These are phyloP conservation scores for Termitomyces sp. DNA, from an alignment of 768 basidiomycete species.

Conservation along the genomic window DNA sequence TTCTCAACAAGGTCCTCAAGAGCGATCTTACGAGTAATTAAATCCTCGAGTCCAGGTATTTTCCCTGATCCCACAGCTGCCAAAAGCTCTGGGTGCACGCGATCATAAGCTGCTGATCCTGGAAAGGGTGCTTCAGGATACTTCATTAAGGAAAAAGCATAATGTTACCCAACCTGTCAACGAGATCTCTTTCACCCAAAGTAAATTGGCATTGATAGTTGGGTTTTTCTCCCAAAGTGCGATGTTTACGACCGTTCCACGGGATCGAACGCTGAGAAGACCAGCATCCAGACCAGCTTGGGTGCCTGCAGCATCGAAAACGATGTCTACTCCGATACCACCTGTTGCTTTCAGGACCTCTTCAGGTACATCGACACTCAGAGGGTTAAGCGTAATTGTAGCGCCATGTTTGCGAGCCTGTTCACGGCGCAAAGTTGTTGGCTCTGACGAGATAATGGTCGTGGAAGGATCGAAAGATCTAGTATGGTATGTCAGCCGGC, in stretches of 20 bases:
- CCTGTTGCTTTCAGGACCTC: conserved; percentile 22
- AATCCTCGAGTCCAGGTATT: conserved; percentile 30
- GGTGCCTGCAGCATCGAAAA: conserved; percentile 42
- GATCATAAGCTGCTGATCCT: conserved; percentile 35
- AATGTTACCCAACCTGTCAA: conserved; percentile 26
- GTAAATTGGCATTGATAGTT: conserved; percentile 28
- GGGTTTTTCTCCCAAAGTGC: conserved; percentile 37
- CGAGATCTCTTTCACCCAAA: conserved; percentile 32
- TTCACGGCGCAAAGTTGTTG: conserved; percentile 30
- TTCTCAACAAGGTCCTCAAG: conserved; percentile 38
- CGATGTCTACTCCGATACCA: conserved; percentile 36
- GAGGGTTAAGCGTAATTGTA: conserved; percentile 31
- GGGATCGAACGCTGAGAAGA: conserved; percentile 28
- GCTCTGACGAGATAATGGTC: conserved; percentile 35
- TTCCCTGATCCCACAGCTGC: conserved; percentile 32
- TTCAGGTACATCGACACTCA: conserved; percentile 19
- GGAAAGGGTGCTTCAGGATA: not conserved
- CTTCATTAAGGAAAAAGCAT: not conserved
- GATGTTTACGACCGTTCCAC: conserved; percentile 36
- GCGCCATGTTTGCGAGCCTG: conserved; percentile 34
- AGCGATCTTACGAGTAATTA: conserved; percentile 37
- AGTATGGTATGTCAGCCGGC: not conserved
- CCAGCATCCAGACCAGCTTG: conserved; percentile 32
- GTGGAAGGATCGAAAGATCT: conserved; percentile 24
- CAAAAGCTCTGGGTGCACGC: conserved; percentile 32